Percentiles rank a stretch among this genome's conserved stretches.
Conservation (phyloP, 768 basidiomycete genomes). For the Termitomyces sp. region DNA sequence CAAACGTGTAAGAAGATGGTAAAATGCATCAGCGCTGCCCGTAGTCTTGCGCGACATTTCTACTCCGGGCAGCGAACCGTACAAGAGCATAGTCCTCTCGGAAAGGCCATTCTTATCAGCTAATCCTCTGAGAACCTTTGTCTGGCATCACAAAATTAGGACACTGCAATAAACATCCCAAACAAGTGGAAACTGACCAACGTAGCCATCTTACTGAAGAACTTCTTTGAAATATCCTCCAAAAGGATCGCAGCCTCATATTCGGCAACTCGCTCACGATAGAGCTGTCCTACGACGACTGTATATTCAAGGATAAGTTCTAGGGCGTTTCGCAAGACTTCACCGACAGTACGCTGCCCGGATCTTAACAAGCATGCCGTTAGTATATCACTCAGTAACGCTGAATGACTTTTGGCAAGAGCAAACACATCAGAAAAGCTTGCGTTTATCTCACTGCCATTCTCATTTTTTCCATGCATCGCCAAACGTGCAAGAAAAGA, state of each 20-base stretch:
- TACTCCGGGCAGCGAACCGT: conserved; percentile 20
- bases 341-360: conserved; percentile 59
- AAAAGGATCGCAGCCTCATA: conserved; percentile 57
- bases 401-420: conserved; percentile 61
- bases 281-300: conserved; percentile 57
- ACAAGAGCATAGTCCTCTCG: conserved; percentile 18
- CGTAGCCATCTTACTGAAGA: conserved; percentile 47
- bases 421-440: conserved; percentile 72
- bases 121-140: conserved; percentile 47
- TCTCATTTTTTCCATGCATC: conserved; percentile 11
- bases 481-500: conserved; percentile 49
- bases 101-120: conserved; percentile 43
- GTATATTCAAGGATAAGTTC: conserved; percentile 66
- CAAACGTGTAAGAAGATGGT: conserved; percentile 48
- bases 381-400: conserved; percentile 67
- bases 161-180: neutral
- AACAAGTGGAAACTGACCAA: conserved; percentile 40
- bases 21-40: conserved; percentile 50
- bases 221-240: conserved; percentile 47
- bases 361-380: conserved; percentile 70
- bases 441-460: neutral
- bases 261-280: conserved; percentile 50
- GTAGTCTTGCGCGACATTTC: conserved; percentile 26
- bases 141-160: conserved; percentile 29
- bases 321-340: conserved; percentile 56